Evolutionary conservation across 305 asterid species (phyloP).

Genomic region (Fraxinus paxiana): DNA sequence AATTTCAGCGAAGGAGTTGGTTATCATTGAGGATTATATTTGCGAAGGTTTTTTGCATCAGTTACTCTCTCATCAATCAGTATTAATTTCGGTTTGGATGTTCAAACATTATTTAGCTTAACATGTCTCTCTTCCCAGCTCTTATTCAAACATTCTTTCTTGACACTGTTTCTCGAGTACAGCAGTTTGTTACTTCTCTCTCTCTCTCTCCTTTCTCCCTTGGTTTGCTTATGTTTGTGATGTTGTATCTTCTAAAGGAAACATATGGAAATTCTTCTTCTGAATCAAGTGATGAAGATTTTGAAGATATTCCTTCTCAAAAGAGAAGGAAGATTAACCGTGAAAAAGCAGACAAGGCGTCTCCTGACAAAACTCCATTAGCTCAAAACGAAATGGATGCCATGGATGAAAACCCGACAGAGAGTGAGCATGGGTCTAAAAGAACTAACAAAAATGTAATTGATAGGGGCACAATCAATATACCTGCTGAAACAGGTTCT

Average conservation of each 20-base stretch:
- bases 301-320: slow-evolving; percentile 38
- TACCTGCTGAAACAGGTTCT: slow-evolving; percentile 37
- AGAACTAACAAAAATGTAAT: slow-evolving; percentile 24
- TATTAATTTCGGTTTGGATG: not conserved
- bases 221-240: slow-evolving; percentile 23
- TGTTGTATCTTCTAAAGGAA: slow-evolving; percentile 49
- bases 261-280: slow-evolving; percentile 65
- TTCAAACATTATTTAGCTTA: not conserved
- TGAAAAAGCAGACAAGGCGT: slow-evolving; percentile 31
- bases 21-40: not conserved
- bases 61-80: not conserved
- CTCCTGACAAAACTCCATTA: slow-evolving; percentile 30
- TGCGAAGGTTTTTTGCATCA: not conserved
- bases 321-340: slow-evolving; percentile 46
- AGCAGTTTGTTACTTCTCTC: slow-evolving; percentile 18
- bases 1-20: not conserved
- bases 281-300: slow-evolving; percentile 92
- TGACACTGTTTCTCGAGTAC: not conserved
- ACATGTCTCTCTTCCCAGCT: not conserved
- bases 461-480: slow-evolving; percentile 30
- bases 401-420: slow-evolving; percentile 31
- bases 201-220: slow-evolving; percentile 4
- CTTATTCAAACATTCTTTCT: not conserved
- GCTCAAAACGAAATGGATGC: slow-evolving; percentile 19
- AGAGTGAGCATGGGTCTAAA: slow-evolving; percentile 27